Percentiles rank a stretch among this genome's conserved stretches.
phyloP scores from a whole-genome alignment of 306 rosid species.

The Arachis stenosperma region DNA sequence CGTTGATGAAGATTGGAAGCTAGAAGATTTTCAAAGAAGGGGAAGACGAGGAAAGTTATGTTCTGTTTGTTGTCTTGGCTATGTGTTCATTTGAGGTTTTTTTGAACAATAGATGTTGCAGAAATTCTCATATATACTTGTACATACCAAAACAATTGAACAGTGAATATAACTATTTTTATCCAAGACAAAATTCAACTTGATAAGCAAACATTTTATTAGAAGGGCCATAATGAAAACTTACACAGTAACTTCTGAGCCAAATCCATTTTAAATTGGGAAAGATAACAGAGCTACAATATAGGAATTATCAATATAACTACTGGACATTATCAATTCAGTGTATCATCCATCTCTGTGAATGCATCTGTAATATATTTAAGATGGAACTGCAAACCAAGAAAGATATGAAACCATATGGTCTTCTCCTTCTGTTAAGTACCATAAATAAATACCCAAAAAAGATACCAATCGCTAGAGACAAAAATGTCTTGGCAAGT shows the following conservation, averaged over 20 bases:
- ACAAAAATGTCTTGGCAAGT: neutral
- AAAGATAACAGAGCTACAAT: no score
- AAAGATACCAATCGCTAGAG: slow-evolving; percentile 1
- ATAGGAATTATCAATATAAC: slow-evolving; percentile 17
- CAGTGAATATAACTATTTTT: slow-evolving; percentile 13
- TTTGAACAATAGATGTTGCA: slow-evolving; percentile 36
- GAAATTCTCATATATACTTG: slow-evolving; percentile 30
- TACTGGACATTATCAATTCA: slow-evolving; percentile 22
- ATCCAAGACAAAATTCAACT: slow-evolving; percentile 24
- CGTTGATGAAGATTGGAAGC: no score
- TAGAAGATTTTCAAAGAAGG: no score
- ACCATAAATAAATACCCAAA: neutral
- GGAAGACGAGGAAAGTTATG: no score
- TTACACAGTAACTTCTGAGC: no score
- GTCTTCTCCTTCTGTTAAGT: slow-evolving; percentile 17
- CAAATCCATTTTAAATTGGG: no score
- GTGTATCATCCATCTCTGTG: no score
- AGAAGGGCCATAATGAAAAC: neutral
- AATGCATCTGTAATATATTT: neutral
- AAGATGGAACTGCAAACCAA: slow-evolving; percentile 4
- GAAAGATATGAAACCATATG: neutral
- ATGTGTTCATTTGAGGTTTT: neutral
- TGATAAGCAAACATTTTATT: slow-evolving; percentile 22
- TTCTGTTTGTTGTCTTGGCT: no score
- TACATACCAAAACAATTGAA: slow-evolving; percentile 26